These are phyloP conservation scores for Fraxinus ornus DNA, from an alignment of 305 asterid species.

Conservation along the genomic window DNA sequence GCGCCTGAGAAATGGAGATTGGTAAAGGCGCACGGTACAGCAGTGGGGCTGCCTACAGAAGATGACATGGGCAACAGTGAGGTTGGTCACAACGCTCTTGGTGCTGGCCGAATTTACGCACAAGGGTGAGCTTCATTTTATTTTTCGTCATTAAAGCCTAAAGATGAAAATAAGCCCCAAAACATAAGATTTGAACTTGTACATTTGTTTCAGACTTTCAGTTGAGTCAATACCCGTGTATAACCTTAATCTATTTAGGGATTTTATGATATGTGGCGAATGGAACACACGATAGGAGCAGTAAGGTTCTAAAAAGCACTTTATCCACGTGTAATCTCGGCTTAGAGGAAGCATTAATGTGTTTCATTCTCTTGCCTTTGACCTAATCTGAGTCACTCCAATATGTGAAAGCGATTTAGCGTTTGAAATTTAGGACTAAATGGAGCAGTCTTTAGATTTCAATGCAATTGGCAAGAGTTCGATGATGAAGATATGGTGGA, in stretches of 20 bases:
- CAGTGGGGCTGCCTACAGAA: conserved; percentile 92
- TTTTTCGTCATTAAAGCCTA: not conserved
- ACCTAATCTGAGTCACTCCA: not conserved
- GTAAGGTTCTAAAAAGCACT: not conserved
- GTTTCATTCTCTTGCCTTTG: not conserved
- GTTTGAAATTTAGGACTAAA: not conserved
- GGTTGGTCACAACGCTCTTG: conserved; percentile 98
- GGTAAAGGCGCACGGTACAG: conserved; percentile 86
- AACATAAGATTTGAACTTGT: not conserved
- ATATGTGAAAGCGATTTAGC: not conserved
- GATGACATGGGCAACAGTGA: conserved; percentile 99
- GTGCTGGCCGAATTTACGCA: conserved; percentile 92
- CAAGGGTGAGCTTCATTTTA: conserved; percentile 60
- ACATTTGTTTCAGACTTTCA: not conserved
- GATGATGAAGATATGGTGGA: not conserved
- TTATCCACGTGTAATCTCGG: not conserved
- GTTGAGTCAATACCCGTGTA: not conserved
- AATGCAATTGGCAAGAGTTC: not conserved
- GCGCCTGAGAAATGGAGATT: conserved; percentile 92
- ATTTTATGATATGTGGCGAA: not conserved
- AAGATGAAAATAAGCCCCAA: not conserved
- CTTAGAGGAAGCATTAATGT: not conserved
- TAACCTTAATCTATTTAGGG: not conserved
- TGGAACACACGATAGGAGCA: not conserved
- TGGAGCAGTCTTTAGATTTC: not conserved